Evolutionary conservation across 352 stramenopile genomes (phyloP), one percentile per base, ranked within the genome.

Genomic region (Pythium vanterpoolii): DNA sequence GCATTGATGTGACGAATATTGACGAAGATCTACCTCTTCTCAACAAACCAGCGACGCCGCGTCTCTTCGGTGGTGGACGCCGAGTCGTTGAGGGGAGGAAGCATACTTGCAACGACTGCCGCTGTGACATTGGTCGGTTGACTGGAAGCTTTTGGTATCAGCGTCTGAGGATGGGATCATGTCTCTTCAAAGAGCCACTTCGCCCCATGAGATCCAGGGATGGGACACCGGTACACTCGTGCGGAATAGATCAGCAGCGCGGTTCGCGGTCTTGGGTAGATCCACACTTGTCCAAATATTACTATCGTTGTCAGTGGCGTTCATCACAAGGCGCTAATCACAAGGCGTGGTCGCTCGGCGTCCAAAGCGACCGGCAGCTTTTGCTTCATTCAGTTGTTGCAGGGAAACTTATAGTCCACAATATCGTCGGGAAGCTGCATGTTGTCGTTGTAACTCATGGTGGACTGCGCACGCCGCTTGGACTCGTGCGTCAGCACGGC

Each of bases 171-270:
- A n/a, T n/a, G n/a, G n/a, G n/a, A n/a, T n/a, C n/a, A n/a, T n/a
- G n/a, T n/a, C n/a, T n/a, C n/a, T n/a, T n/a, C n/a, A n/a, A n/a
- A n/a, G n/a, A n/a, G n/a, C n/a, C n/a, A n/a, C n/a, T n/a, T n/a
- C n/a, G n/a, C 48, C 43, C 23, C 31, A 47, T 3, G 42, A 31
- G 1, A 55, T 24, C 27, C 43, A 65, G 1, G 48, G 39, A 4
- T 1, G 38, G 5, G 47, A 30, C 26, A 57, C 3, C 7, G 52
- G 31, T 0, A 56, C 8, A 1, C 19, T 40, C 19, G 40, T 24
- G 16, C 59, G 23, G 19, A 60, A 59, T 18, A 65, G 30, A 23
- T 65, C 40, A n/a, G 58, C 58, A 1, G 58, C 58, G 19, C 9
- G 10, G 13, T 39, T 30, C 27, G 49, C 58, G 21, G 31, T 28